Evolutionary conservation across 495 filamentous ascomycete species (phyloP).

Genomic region (Podospora appendiculata): DNA sequence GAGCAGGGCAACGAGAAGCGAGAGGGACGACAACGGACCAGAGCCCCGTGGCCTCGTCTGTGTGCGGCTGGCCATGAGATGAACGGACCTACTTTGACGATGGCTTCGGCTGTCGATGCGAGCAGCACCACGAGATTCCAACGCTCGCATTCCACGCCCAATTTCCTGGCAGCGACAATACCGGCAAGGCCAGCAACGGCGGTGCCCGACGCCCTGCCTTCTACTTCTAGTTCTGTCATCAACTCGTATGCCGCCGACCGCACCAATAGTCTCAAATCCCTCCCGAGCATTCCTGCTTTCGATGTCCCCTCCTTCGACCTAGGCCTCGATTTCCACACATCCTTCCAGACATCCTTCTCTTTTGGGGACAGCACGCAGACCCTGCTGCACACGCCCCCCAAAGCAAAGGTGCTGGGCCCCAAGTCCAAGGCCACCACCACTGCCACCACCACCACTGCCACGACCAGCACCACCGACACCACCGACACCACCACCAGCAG

Average conservation of each 20-base stretch:
- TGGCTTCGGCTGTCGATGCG: constrained; percentile 33
- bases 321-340: constrained; percentile 29
- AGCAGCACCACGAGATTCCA: constrained; percentile 23
- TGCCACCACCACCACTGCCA: constrained; percentile 3
- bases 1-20: background rate
- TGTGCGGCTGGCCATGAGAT: constrained; percentile 34
- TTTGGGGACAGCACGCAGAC: constrained; percentile 9
- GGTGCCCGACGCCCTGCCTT: too few species aligned
- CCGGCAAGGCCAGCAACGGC: background rate
- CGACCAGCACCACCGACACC: background rate
- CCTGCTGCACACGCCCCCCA: background rate
- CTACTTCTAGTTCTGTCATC: constrained; percentile 1
- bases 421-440: background rate
- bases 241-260: constrained; percentile 12
- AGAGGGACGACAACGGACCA: constrained; percentile 1
- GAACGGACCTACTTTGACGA: constrained; percentile 33
- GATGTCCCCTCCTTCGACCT: constrained; percentile 39
- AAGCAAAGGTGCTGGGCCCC: constrained; percentile 4
- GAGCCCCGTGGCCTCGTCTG: background rate
- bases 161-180: constrained; percentile 11
- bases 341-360: constrained; percentile 31
- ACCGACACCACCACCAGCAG: background rate
- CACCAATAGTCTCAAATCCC: constrained; percentile 22
- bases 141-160: constrained; percentile 26
- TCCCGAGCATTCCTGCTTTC: constrained; percentile 30